Evolutionary conservation across 1,139 yeast genomes (phyloP).

Genomic region (Pichia sp.): DNA sequence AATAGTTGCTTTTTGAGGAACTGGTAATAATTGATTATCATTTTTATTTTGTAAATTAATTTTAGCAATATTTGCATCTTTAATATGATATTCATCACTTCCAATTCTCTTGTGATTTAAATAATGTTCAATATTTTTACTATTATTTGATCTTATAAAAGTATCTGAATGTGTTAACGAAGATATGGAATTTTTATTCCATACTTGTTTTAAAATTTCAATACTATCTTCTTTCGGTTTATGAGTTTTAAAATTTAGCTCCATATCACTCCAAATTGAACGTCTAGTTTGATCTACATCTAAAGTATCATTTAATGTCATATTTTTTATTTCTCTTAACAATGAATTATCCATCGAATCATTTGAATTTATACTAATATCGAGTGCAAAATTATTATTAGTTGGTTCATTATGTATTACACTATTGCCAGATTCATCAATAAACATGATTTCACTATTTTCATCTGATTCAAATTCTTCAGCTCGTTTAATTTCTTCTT

Average conservation of each 20-base stretch:
- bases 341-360: slow-evolving; percentile 19
- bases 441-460: neutral
- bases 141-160: slow-evolving; percentile 14
- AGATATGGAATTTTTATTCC: slow-evolving; percentile 18
- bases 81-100: slow-evolving; percentile 27
- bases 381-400: neutral
- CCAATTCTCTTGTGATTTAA: slow-evolving; percentile 25
- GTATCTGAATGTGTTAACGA: slow-evolving; percentile 13
- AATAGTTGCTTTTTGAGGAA: slow-evolving; percentile 16
- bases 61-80: slow-evolving; percentile 20
- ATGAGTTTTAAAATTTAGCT: neutral
- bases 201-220: slow-evolving; percentile 28
- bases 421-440: neutral
- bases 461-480: no score
- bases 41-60: slow-evolving; percentile 12
- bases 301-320: slow-evolving; percentile 19
- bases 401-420: neutral
- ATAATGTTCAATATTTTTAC: slow-evolving; percentile 25
- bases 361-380: neutral
- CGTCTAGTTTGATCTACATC: neutral
- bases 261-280: neutral
- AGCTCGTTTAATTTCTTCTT: no score
- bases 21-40: neutral
- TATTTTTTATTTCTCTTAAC: slow-evolving; percentile 20
- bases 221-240: slow-evolving; percentile 9